These are phyloP conservation scores for Aspergillus oerlinghausenensis DNA, from an alignment of 2,329 filamentous ascomycete genomes.

Conservation along the genomic window DNA sequence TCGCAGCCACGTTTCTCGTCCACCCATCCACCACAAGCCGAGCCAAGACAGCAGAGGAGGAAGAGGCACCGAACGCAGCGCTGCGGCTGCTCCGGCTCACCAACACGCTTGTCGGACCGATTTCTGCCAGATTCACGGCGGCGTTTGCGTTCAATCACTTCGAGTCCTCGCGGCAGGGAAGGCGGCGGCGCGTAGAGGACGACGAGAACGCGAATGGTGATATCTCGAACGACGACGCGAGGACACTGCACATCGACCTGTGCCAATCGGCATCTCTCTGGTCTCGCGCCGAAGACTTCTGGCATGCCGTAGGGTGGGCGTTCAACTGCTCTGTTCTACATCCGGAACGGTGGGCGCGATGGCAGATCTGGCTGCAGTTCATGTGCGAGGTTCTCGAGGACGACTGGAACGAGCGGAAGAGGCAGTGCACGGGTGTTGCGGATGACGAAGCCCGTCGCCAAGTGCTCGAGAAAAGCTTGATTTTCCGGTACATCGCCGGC, in stretches of 20 bases:
- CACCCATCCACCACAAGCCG: slow-evolving; percentile 77
- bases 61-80: slow-evolving; percentile 61
- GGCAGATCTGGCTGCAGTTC: slow-evolving; percentile 74
- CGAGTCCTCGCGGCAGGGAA: slow-evolving; percentile 28
- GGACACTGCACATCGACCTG: slow-evolving; percentile 54
- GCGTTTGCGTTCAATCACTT: slow-evolving; percentile 65
- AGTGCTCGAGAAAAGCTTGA: slow-evolving; percentile 36
- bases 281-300: slow-evolving; percentile 77
- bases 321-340: slow-evolving; percentile 80
- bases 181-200: slow-evolving; percentile 22
- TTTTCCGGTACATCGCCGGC: slow-evolving; percentile 39
- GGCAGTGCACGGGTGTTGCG: slow-evolving; percentile 17
- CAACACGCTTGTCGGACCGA: slow-evolving; percentile 60
- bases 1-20: slow-evolving; percentile 75
- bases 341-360: slow-evolving; percentile 71
- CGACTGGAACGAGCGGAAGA: slow-evolving; percentile 39
- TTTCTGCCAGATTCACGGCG: slow-evolving; percentile 63
- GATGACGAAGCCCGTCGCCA: slow-evolving; percentile 11
- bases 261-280: slow-evolving; percentile 66
- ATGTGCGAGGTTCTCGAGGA: slow-evolving; percentile 50
- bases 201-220: slow-evolving; percentile 7
- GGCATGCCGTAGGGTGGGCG: slow-evolving; percentile 83
- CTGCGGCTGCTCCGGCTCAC: slow-evolving; percentile 67
- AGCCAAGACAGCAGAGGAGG: slow-evolving; percentile 56
- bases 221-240: slow-evolving; percentile 42